phyloP scores from a whole-genome alignment of 371 early-diverging fungal genomes.

The Mortierella polycephala region DNA sequence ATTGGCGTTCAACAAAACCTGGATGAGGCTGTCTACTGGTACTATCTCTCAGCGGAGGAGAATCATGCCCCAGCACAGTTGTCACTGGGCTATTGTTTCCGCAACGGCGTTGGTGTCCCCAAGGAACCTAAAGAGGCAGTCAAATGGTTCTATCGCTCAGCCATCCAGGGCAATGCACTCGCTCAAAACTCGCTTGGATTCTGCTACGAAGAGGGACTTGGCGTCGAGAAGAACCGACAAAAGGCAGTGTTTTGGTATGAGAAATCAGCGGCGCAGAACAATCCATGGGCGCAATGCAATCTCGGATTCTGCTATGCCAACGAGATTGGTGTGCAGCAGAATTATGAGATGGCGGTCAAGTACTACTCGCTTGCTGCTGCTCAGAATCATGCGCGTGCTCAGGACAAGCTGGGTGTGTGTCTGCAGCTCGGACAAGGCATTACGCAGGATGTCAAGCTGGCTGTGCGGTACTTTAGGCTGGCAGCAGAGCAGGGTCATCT shows the following conservation, averaged over 20 bases:
- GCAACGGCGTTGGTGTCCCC: conserved; percentile 83
- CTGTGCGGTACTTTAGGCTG: conserved; percentile 67
- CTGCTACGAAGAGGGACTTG: conserved; percentile 84
- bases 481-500: conserved; percentile 76
- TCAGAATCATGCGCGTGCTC: conserved; percentile 54
- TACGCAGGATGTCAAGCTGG: conserved; percentile 63
- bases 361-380: conserved; percentile 61
- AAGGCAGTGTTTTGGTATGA: conserved; percentile 78
- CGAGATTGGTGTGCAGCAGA: conserved; percentile 69
- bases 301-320: conserved; percentile 89
- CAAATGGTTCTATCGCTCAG: conserved; percentile 72
- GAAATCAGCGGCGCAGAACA: conserved; percentile 82
- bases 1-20: conserved; percentile 77
- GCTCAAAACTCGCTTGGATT: conserved; percentile 81
- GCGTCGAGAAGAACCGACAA: conserved; percentile 68
- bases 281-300: conserved; percentile 86
- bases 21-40: conserved; percentile 80
- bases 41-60: conserved; percentile 78
- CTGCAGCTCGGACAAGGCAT: conserved; percentile 81
- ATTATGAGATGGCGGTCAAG: conserved; percentile 65
- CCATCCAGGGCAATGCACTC: conserved; percentile 78
- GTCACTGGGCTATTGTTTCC: conserved; percentile 85
- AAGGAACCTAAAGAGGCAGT: conserved; percentile 75
- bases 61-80: conserved; percentile 80
- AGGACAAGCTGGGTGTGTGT: conserved; percentile 78